These are phyloP conservation scores for Marasmius fiardii DNA, from an alignment of 1,284 basidiomycete species.

Conservation along the genomic window DNA sequence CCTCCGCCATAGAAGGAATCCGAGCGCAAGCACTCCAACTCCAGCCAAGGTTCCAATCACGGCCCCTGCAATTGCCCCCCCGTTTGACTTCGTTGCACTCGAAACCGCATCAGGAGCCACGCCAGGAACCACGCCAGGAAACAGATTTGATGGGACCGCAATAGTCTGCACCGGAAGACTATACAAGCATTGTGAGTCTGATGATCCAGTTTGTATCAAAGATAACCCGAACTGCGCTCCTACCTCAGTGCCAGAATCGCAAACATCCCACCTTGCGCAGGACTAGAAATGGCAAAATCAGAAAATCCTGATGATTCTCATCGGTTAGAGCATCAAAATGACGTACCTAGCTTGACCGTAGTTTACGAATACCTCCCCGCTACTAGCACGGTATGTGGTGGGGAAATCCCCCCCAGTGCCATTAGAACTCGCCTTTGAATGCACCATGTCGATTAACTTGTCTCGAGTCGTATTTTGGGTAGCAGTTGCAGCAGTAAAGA, in stretches of 20 bases:
- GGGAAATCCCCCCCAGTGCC: background rate
- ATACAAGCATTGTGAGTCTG: background rate
- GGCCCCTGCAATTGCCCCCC: constrained; percentile 8
- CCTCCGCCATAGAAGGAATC: constrained; percentile 3
- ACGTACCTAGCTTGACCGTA: constrained; percentile 1
- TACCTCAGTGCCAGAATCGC: constrained; percentile 9
- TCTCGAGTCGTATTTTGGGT: constrained; percentile 4
- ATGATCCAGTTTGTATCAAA: no score
- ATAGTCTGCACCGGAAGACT: background rate
- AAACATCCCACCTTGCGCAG: constrained; percentile 11
- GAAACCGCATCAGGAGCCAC: no score
- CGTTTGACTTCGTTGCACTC: background rate
- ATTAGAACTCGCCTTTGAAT: background rate
- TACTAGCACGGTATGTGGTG: background rate
- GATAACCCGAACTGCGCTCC: background rate
- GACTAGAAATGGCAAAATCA: background rate
- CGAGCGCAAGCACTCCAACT: background rate
- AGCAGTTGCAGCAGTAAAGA: constrained; percentile 10
- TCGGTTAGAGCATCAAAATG: background rate
- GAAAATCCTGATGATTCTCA: background rate
- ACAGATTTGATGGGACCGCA: background rate
- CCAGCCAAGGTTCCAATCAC: constrained; percentile 8
- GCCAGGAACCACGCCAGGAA: background rate
- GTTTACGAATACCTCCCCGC: background rate
- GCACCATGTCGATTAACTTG: constrained; percentile 6